phyloP scores from a whole-genome alignment of 1,139 yeast species.

The Debaryomyces nepalensis region DNA sequence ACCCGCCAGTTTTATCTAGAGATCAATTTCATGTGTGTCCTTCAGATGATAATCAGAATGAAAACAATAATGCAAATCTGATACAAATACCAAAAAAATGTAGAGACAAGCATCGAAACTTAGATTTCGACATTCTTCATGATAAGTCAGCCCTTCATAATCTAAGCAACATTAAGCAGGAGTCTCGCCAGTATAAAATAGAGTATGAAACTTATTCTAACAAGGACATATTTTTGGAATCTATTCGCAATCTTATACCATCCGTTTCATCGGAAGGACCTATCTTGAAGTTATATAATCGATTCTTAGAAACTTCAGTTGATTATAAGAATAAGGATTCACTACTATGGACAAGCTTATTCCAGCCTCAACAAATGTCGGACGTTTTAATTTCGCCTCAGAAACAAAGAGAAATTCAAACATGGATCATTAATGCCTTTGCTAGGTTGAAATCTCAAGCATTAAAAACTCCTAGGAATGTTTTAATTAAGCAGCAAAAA shows the following conservation, averaged over 20 bases:
- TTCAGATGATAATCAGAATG: slow-evolving; percentile 4
- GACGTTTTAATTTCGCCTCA: slow-evolving; percentile 41
- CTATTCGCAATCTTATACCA: not conserved
- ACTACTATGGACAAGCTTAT: slow-evolving; percentile 48
- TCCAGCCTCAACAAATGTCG: slow-evolving; percentile 43
- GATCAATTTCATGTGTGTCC: slow-evolving; percentile 28
- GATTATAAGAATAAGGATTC: slow-evolving; percentile 9
- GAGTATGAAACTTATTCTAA: slow-evolving; percentile 1
- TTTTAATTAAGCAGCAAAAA: slow-evolving; percentile 27
- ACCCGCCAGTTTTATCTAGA: slow-evolving; percentile 24
- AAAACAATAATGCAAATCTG: not conserved
- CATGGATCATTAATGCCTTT: slow-evolving; percentile 59
- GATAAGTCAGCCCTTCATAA: slow-evolving; percentile 1
- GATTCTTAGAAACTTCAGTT: slow-evolving; percentile 16
- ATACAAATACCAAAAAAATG: not conserved
- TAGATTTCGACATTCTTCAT: not conserved
- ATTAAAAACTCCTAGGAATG: slow-evolving; percentile 36
- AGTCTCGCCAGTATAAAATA: slow-evolving; percentile 3
- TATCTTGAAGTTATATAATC: slow-evolving; percentile 28
- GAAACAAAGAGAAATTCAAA: slow-evolving; percentile 29
- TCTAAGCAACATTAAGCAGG: not conserved
- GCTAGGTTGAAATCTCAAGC: slow-evolving; percentile 38
- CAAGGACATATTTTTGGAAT: slow-evolving; percentile 2
- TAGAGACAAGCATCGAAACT: not conserved
- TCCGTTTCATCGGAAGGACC: slow-evolving; percentile 15